Base-by-base conservation (phyloP, 2,329 filamentous ascomycete species). In the Capronia americana region DNA sequence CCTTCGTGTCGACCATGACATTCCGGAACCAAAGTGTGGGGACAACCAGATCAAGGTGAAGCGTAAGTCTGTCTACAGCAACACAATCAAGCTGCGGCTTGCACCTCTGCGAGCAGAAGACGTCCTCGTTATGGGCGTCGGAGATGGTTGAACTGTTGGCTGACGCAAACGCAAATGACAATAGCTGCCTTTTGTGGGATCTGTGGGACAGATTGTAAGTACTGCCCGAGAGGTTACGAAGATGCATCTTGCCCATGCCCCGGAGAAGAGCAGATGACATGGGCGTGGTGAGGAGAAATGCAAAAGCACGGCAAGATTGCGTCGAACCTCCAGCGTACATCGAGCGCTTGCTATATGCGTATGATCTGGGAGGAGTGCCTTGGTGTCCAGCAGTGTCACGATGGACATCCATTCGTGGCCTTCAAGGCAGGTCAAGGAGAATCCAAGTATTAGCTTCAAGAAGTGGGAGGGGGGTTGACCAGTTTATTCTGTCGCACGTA, bases 31-130 rank as follows among this genome's bases (percentile, higher is more conserved):
- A 0, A 48, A 69, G 51, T 83, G 84, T 63, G 77, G 80, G 4
- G 75, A 80, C 8, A 83, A 83, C 1, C 82, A 88, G 74, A 80
- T 89, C 69, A 78, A 78, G 70, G 66, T 69, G 48, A 65, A 68
- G 34, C 66, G 65, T 57, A 20, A 59, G 53, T 70, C 59, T 26
- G 24, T 51, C 20, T 56, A 34, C 11, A 57, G n/a, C 11, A 41
- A 12, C 6, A 23, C 12, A 44, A 8, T 20, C 50, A 30, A 4
- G 57, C 11, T 48, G 26, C 30, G 12, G 12, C n/a, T 50, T 12
- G 30, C 34, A 38, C 46, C 26, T 26, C 7, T 2, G 38, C 7
- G 17, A 17, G 3, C 7, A 44, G 38, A 44, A n/a, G 38, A 44
- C 17, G 17, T 17, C 17, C 38, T 44, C 38, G 38, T 41, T 17